A percentile compares a stretch with the other conserved stretches of the same genome.
Conservation (phyloP, 1,284 basidiomycete genomes). For the Xerocomus cyaneibrunnescens region DNA sequence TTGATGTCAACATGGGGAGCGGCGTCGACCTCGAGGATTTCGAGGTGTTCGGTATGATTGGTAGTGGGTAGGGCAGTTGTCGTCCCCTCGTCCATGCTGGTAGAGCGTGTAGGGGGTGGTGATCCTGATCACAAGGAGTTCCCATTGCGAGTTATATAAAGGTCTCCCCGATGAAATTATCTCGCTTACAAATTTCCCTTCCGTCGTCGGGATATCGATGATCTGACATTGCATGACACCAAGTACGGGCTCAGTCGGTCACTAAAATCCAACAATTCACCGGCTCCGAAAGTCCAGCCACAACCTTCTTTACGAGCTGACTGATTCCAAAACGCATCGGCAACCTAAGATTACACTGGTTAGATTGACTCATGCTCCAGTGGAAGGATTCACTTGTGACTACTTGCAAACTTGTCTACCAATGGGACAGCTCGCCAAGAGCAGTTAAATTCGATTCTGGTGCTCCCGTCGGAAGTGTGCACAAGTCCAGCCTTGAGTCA, state of each 20-base stretch:
- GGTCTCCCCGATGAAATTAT: background rate
- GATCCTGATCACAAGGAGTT: background rate
- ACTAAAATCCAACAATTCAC: background rate
- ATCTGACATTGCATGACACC: background rate
- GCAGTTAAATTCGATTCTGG: background rate
- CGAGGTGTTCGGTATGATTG: constrained; percentile 14
- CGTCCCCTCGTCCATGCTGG: constrained; percentile 14
- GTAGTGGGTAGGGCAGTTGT: background rate
- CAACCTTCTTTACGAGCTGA: background rate
- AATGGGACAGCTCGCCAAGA: background rate
- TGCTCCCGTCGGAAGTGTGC: background rate
- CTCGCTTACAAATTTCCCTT: constrained; percentile 20
- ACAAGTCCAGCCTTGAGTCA: background rate
- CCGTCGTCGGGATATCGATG: background rate
- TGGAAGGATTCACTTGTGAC: background rate
- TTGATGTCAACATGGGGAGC: constrained; percentile 41
- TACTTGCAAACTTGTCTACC: background rate
- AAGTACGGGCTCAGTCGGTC: background rate
- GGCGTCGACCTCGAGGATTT: constrained; percentile 25
- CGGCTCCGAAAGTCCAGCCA: background rate
- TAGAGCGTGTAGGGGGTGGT: background rate
- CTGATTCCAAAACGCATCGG: background rate
- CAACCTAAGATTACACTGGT: background rate
- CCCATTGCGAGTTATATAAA: constrained; percentile 18
- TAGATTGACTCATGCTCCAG: background rate